Evolutionary conservation across 306 rosid genomes (phyloP).

Genomic region (Vigna hirtella): DNA sequence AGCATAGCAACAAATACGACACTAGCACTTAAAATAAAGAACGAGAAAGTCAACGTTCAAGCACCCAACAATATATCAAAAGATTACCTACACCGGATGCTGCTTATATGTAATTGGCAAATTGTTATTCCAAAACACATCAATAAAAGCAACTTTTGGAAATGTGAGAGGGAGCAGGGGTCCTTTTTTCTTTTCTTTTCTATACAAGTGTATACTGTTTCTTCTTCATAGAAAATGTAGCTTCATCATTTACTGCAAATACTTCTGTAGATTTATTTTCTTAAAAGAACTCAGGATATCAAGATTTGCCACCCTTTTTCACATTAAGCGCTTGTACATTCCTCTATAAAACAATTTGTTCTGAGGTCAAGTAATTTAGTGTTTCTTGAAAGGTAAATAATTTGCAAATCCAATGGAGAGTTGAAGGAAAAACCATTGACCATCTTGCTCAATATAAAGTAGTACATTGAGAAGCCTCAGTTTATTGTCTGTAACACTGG

Average conservation of each 20-base stretch:
- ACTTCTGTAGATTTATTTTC: not conserved
- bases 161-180: not conserved
- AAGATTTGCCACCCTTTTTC: slow-evolving; percentile 19
- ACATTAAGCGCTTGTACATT: slow-evolving; percentile 6
- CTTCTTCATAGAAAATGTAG: slow-evolving; percentile 5
- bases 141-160: slow-evolving; percentile 18
- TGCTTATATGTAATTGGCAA: not conserved
- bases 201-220: not conserved
- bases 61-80: slow-evolving; percentile 19
- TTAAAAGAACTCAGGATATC: not conserved
- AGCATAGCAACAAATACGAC: slow-evolving; percentile 38
- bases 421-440: not conserved
- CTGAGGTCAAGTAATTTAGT: slow-evolving; percentile 1
- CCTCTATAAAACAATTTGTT: not conserved
- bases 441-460: slow-evolving; percentile 5
- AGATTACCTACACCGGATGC: slow-evolving; percentile 11
- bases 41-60: slow-evolving; percentile 18
- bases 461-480: slow-evolving; percentile 18
- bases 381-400: not conserved
- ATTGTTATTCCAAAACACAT: not conserved
- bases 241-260: not conserved
- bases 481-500: not conserved
- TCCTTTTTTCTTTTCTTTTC: not conserved
- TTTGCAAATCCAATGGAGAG: slow-evolving; percentile 4
- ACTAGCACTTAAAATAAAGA: slow-evolving; percentile 21